phyloP scores from a whole-genome alignment of 192 early-diverging fungal genomes.

The Gryganskiella cystojenkinii region DNA sequence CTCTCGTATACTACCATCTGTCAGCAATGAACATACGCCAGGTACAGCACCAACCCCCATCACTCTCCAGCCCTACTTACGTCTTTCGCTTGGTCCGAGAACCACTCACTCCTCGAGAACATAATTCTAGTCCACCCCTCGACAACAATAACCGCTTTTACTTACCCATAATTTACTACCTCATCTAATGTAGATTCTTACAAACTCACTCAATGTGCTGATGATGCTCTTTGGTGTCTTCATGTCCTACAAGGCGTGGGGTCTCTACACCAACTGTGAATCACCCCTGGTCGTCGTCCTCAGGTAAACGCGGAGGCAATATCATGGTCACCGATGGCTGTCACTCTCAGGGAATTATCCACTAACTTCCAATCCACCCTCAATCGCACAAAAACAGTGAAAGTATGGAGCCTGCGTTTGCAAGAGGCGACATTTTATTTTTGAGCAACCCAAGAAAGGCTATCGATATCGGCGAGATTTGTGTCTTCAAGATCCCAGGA shows the following conservation, averaged over 20 bases:
- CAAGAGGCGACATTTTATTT: conserved; percentile 93
- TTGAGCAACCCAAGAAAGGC: conserved; percentile 79
- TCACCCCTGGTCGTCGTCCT: conserved; percentile 98
- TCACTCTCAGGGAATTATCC: too few species aligned
- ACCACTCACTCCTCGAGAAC: too few species aligned
- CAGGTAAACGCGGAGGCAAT: conserved; percentile 59
- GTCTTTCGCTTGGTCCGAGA: too few species aligned
- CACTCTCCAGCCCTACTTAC: too few species aligned
- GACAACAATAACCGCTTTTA: too few species aligned
- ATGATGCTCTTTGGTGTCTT: conserved; percentile 93
- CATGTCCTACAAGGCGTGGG: conserved; percentile 96
- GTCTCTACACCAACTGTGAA: conserved; percentile 89
- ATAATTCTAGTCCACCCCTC: too few species aligned
- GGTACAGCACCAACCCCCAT: too few species aligned
- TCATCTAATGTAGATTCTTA: conserved; percentile 32
- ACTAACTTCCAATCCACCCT: too few species aligned
- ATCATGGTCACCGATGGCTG: too few species aligned
- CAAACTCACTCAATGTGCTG: conserved; percentile 79
- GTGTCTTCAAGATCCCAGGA: conserved; percentile 91
- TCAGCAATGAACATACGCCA: conserved; percentile 39
- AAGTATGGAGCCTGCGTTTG: conserved; percentile 98
- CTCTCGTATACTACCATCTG: neutral
- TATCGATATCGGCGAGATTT: conserved; percentile 91
- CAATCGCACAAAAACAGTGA: conserved; percentile 78
- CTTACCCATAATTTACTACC: too few species aligned